phyloP scores from a whole-genome alignment of 2,329 filamentous ascomycete species.

The Beauveria caledonica region DNA sequence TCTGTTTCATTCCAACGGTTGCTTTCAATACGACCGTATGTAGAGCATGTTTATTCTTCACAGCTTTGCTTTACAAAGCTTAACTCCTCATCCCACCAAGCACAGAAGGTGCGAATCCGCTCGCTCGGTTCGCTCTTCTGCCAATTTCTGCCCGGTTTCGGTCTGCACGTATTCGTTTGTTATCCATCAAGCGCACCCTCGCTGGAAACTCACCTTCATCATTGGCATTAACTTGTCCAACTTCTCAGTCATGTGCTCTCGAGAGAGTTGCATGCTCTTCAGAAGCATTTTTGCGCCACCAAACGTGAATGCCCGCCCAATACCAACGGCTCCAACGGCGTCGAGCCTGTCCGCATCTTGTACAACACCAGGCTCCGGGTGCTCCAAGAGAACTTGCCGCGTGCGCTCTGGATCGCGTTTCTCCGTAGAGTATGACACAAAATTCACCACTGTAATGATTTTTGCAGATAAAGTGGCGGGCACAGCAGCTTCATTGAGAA shows the following conservation, averaged over 20 bases:
- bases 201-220: slow-evolving; percentile 47
- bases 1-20: no score
- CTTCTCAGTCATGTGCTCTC: slow-evolving; percentile 72
- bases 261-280: slow-evolving; percentile 52
- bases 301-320: slow-evolving; percentile 58
- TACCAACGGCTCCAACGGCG: slow-evolving; percentile 78
- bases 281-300: slow-evolving; percentile 50
- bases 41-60: no score
- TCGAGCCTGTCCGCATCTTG: slow-evolving; percentile 90
- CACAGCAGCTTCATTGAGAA: slow-evolving; percentile 52
- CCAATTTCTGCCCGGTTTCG: slow-evolving; percentile 39
- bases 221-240: slow-evolving; percentile 54
- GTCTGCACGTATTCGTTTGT: no score
- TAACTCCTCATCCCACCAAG: slow-evolving; percentile 40
- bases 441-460: no score
- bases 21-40: no score
- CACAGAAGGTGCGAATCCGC: slow-evolving; percentile 42
- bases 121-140: slow-evolving; percentile 44
- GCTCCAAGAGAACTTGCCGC: slow-evolving; percentile 49
- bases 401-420: slow-evolving; percentile 44
- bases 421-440: no score
- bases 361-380: slow-evolving; percentile 63
- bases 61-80: background rate
- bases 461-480: slow-evolving; percentile 52
- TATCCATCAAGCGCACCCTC: no score